These are phyloP conservation scores for Aureobasidium sp. DNA, from an alignment of 2,329 filamentous ascomycete species.

Conservation along the genomic window DNA sequence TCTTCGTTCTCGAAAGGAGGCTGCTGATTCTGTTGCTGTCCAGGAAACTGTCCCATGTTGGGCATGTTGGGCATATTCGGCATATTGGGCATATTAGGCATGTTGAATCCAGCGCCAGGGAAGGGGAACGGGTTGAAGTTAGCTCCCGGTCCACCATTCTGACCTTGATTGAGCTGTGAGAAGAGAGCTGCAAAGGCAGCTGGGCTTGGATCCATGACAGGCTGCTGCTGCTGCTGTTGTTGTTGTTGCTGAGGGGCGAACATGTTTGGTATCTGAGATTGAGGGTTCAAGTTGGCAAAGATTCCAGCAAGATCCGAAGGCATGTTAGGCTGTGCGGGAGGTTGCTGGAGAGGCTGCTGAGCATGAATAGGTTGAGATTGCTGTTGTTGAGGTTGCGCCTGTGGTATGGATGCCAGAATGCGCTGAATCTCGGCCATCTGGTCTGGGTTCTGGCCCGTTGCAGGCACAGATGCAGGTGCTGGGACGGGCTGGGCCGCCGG, in stretches of 20 bases:
- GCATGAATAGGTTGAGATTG: conserved; percentile 11
- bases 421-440: conserved; percentile 15
- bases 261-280: background rate
- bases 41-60: background rate
- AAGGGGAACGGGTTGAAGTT: conserved; percentile 9
- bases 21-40: conserved; percentile 15
- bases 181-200: conserved; percentile 13
- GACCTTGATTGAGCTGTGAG: conserved; percentile 10
- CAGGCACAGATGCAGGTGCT: conserved; percentile 12
- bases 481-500: conserved; percentile 8
- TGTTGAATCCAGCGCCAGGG: background rate
- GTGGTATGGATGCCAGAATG: conserved; percentile 17
- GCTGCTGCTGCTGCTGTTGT: conserved; percentile 9
- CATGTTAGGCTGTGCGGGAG: background rate
- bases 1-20: conserved; percentile 24
- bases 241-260: background rate
- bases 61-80: background rate
- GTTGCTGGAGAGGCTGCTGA: conserved; percentile 1
- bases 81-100: too few relatives aligned
- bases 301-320: background rate
- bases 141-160: conserved; percentile 13
- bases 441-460: background rate
- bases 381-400: conserved; percentile 12
- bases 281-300: conserved; percentile 9
- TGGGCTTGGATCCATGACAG: background rate